Evolutionary conservation across 257 asterid genomes (phyloP).

Genomic region (Nicotiana tomentosiformis): DNA sequence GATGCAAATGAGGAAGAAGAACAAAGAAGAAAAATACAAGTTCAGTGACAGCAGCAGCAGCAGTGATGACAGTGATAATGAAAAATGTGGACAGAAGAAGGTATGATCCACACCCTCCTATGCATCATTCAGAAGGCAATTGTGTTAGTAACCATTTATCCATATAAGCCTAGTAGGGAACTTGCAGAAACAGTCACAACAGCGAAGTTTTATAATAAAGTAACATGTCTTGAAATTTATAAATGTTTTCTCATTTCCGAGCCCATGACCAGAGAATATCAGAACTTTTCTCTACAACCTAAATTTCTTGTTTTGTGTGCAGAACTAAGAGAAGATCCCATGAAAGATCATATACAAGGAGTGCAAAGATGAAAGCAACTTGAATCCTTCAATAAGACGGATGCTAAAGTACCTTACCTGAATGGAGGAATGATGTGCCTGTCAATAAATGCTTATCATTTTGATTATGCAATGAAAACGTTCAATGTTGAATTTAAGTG

Average conservation of each 20-base stretch:
- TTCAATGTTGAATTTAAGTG: not conserved
- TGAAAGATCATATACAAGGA: not conserved
- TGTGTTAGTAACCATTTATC: not conserved
- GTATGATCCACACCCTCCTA: not conserved
- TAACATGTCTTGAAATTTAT: not conserved
- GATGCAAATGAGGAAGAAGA: slow-evolving; percentile 13
- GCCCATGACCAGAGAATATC: not conserved
- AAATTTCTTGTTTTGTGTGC: not conserved
- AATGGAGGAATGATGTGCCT: not conserved
- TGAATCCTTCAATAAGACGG: not conserved
- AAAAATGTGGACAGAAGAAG: slow-evolving; percentile 11
- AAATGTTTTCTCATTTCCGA: not conserved
- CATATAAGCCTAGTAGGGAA: not conserved
- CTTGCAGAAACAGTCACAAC: not conserved
- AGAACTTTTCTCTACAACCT: not conserved
- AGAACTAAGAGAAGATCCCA: not conserved
- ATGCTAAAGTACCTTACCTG: not conserved
- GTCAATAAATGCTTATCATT: not conserved
- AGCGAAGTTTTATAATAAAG: not conserved
- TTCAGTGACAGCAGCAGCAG: slow-evolving; percentile 11
- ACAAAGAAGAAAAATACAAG: slow-evolving; percentile 5
- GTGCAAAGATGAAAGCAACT: slow-evolving; percentile 3
- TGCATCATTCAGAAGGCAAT: not conserved
- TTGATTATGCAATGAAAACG: not conserved
- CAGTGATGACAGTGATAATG: slow-evolving; percentile 13